phyloP scores from a whole-genome alignment of 495 filamentous ascomycete genomes.

The Thozetella sp. region DNA sequence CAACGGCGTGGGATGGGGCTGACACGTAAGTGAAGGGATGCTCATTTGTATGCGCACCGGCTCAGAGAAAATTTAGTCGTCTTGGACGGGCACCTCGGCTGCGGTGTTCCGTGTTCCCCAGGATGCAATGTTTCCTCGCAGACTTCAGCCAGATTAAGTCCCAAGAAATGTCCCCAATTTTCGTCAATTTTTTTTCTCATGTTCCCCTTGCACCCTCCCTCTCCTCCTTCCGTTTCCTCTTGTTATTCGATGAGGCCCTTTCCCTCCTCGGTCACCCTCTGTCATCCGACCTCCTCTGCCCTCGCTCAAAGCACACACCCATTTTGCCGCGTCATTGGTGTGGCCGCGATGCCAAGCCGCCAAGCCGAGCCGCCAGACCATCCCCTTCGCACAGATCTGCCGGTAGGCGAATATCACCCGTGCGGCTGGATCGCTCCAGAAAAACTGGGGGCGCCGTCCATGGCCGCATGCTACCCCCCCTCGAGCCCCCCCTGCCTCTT shows the following conservation, averaged over 20 bases:
- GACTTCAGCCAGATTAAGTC: slow-evolving; percentile 1
- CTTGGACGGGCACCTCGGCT: background rate
- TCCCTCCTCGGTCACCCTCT: background rate
- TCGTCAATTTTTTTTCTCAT: background rate
- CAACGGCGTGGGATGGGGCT: too few species aligned
- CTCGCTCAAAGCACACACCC: background rate
- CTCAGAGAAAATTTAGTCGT: background rate
- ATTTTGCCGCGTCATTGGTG: slow-evolving; percentile 19
- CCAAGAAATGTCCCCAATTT: background rate
- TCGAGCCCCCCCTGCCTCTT: background rate
- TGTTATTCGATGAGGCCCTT: background rate
- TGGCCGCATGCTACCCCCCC: too few species aligned
- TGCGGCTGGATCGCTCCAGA: slow-evolving; percentile 23
- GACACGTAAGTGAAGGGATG: background rate
- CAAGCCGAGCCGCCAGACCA: background rate
- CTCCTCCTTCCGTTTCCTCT: background rate
- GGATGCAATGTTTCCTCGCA: background rate
- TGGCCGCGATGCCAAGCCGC: slow-evolving; percentile 17
- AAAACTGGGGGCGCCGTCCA: too few species aligned
- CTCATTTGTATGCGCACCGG: background rate
- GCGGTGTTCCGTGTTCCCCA: background rate
- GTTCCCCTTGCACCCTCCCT: background rate
- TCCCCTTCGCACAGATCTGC: slow-evolving; percentile 23
- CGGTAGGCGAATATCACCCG: slow-evolving; percentile 26
- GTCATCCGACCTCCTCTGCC: background rate